These are phyloP conservation scores for Blastocystis sp. DNA, from an alignment of 352 stramenopile genomes.

Conservation along the genomic window DNA sequence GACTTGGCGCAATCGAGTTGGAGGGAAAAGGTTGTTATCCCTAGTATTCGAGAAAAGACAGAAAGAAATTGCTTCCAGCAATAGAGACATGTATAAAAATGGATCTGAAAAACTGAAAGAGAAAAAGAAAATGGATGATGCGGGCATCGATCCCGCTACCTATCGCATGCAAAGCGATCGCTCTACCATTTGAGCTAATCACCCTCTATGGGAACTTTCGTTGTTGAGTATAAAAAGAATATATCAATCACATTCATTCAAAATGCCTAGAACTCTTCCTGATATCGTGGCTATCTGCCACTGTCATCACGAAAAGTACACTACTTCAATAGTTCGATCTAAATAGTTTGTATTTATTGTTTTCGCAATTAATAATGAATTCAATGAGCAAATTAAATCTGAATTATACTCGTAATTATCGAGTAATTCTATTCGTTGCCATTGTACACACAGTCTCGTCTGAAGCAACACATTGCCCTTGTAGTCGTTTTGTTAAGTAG, in stretches of 20 bases:
- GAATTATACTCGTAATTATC: neutral
- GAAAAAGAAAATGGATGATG: constrained; percentile 60
- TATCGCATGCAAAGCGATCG: constrained; percentile 61
- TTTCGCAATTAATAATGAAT: neutral
- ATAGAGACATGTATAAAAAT: neutral
- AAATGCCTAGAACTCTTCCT: neutral
- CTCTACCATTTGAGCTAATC: constrained; percentile 63
- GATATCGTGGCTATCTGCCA: neutral
- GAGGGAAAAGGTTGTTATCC: neutral
- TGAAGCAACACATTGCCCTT: neutral
- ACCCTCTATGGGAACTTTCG: neutral
- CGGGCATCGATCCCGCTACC: constrained; percentile 55
- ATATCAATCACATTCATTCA: neutral
- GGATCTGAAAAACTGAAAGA: neutral
- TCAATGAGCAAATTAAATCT: neutral
- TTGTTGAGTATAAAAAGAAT: neutral
- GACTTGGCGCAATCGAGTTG: constrained; percentile 24
- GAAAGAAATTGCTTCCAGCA: neutral
- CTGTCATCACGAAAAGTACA: neutral
- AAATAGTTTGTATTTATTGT: neutral
- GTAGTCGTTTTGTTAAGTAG: neutral
- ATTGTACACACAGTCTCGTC: neutral
- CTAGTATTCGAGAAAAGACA: neutral
- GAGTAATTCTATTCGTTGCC: neutral
- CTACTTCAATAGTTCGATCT: neutral